These are phyloP conservation scores for Colletotrichum neosansevieriae DNA, from an alignment of 2,329 filamentous ascomycete species.

Conservation along the genomic window DNA sequence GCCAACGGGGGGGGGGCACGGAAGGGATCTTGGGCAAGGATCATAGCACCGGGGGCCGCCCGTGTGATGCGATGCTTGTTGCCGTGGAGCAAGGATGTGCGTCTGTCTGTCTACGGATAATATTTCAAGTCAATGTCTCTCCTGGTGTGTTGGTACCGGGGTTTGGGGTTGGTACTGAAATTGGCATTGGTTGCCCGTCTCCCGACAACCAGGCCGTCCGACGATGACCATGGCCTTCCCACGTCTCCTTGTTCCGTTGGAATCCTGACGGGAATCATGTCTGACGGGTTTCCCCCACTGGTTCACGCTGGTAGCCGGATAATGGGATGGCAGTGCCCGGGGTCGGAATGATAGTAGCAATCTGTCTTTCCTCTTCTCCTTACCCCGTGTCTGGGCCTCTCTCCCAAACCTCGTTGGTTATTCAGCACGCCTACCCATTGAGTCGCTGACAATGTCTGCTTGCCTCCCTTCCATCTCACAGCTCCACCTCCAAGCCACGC, in stretches of 20 bases:
- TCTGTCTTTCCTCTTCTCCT: constrained; percentile 15
- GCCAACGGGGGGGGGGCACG: constrained; percentile 3
- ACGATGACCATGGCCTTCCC: not conserved
- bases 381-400: constrained; percentile 1
- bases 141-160: not conserved
- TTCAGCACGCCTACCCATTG: not conserved
- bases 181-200: not conserved
- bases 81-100: not conserved
- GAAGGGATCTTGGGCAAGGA: constrained; percentile 5
- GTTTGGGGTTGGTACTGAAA: not conserved
- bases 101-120: constrained; percentile 1
- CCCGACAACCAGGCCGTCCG: not conserved
- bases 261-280: not conserved
- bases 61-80: constrained; percentile 21
- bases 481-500: constrained; percentile 15
- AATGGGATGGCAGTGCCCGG: not conserved
- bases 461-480: not conserved
- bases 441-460: constrained; percentile 10
- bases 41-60: not conserved
- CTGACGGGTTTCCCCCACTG: constrained; percentile 20
- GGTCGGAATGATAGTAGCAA: no score
- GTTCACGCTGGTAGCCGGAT: constrained; percentile 34
- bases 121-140: constrained; percentile 3
- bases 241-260: not conserved
- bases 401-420: not conserved